These are phyloP conservation scores for Syncephalastrum contaminatum DNA, from an alignment of 371 early-diverging fungal species.

Conservation along the genomic window DNA sequence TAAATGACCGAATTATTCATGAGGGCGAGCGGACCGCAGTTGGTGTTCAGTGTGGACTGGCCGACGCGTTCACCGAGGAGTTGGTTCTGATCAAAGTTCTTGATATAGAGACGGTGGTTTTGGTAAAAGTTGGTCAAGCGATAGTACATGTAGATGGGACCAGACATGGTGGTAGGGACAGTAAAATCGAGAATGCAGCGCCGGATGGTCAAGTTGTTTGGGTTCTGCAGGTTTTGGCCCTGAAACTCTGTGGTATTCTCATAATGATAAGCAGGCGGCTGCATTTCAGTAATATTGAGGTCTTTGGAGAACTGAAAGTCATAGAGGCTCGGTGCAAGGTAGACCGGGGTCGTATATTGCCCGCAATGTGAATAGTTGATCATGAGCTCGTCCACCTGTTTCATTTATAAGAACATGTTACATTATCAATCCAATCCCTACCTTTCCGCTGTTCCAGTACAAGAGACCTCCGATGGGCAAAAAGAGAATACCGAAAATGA, in stretches of 20 bases:
- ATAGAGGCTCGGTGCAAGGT: constrained; percentile 25
- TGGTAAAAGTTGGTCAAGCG: constrained; percentile 97
- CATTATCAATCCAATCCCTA: constrained; percentile 1
- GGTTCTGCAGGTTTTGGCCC: constrained; percentile 37
- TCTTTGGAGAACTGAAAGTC: constrained; percentile 18
- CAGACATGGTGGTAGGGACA: constrained; percentile 63
- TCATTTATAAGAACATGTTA: neutral
- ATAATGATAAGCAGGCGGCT: constrained; percentile 38
- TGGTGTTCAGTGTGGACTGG: constrained; percentile 21
- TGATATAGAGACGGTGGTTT: constrained; percentile 95
- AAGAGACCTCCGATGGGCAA: constrained; percentile 88
- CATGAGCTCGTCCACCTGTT: constrained; percentile 71
- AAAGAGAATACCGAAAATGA: constrained; percentile 88
- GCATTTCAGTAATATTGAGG: constrained; percentile 6
- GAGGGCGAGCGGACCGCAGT: constrained; percentile 51
- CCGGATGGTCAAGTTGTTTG: constrained; percentile 38
- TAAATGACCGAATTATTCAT: constrained; percentile 59
- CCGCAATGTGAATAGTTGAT: constrained; percentile 91
- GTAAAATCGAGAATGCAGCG: constrained; percentile 79
- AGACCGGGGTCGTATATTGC: constrained; percentile 30
- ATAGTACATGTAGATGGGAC: constrained; percentile 92
- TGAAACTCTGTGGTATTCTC: constrained; percentile 26
- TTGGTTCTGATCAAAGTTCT: constrained; percentile 84
- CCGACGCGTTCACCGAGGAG: constrained; percentile 61
- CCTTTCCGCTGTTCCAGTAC: constrained; percentile 47